phyloP scores from a whole-genome alignment of 495 filamentous ascomycete genomes.

The Tuber indicum region DNA sequence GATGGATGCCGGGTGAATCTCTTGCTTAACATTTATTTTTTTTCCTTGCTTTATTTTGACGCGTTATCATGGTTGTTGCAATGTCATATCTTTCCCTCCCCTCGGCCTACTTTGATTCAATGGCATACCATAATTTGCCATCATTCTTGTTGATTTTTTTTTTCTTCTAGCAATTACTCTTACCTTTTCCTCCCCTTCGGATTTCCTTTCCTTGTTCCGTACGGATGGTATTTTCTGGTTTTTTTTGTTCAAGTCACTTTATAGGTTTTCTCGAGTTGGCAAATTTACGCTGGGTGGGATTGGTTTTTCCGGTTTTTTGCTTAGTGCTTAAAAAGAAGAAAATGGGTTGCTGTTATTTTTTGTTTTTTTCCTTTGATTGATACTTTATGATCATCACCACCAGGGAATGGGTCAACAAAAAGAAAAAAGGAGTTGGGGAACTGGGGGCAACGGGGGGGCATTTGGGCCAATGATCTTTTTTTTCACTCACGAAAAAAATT shows the following conservation, averaged over 20 bases:
- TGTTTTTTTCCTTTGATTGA: constrained; percentile 13
- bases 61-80: constrained; percentile 10
- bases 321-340: constrained; percentile 31
- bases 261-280: constrained; percentile 30
- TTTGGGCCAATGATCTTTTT: constrained; percentile 4
- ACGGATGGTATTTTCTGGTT: constrained; percentile 21
- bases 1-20: constrained; percentile 12
- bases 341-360: constrained; percentile 28
- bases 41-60: not conserved
- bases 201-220: constrained; percentile 28
- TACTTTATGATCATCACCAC: not conserved
- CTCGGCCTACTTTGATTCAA: constrained; percentile 36
- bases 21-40: not conserved
- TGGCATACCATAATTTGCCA: constrained; percentile 28
- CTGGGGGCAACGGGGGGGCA: constrained; percentile 1
- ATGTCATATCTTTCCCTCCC: constrained; percentile 23
- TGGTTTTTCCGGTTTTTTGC: constrained; percentile 21
- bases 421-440: constrained; percentile 3
- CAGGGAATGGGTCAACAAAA: not conserved
- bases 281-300: constrained; percentile 33
- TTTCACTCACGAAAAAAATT: constrained; percentile 3
- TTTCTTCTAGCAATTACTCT: constrained; percentile 23
- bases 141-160: constrained; percentile 40
- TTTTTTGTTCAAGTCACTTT: constrained; percentile 28
- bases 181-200: constrained; percentile 13